Evolutionary conservation across 1,139 yeast species (phyloP), one percentile per base, ranked within the genome.

Genomic region (Suhomyces yuchorum): DNA sequence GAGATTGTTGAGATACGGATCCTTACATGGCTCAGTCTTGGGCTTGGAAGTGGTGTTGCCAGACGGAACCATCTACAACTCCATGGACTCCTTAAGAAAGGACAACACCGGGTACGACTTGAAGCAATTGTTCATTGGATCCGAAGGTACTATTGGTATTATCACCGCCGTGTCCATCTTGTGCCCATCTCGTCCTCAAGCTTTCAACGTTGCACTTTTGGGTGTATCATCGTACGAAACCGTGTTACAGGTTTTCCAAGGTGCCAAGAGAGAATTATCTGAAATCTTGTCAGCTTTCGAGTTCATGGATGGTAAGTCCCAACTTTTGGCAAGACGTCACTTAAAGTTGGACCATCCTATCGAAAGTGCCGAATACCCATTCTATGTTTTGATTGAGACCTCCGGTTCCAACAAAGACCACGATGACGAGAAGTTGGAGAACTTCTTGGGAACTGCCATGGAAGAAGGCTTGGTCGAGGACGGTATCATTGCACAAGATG

Each of bases 401-500:
- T 84, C 95, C 18, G 99, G 99, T 9, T 90, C 97, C 5, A 87
- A 85, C 66, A 85, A 87, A 59, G 96, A 87, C 37, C 95, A 87
- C 57, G 93, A 87, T 60, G 87, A 85, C 65, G 87, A 80, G 54
- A 87, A 87, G 64, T 72, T 87, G 51, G 96, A 90, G 64, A 65
- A 78, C 0, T 93, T 93, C 67, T 75, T 93, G 61, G 98, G 90
- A 57, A 75, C 73, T 36, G 86, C 87, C 28, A 87, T 93, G 91
- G 96, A 88, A 65, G 80, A 81, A 38, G 98, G 87, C 39, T 68
- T 84, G 42, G 95, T 93, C 30, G 77, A 78, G 19, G 98, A 93
- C 65, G 99, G 99, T 58, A 93, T 90, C 42, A 88, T 93, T 55
- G 97, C 99, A 4, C 97, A 91, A 68, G 98, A 91, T 67, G 96